Evolutionary conservation across 495 filamentous ascomycete species (phyloP).

Genomic region (Aeminium ludgeri): DNA sequence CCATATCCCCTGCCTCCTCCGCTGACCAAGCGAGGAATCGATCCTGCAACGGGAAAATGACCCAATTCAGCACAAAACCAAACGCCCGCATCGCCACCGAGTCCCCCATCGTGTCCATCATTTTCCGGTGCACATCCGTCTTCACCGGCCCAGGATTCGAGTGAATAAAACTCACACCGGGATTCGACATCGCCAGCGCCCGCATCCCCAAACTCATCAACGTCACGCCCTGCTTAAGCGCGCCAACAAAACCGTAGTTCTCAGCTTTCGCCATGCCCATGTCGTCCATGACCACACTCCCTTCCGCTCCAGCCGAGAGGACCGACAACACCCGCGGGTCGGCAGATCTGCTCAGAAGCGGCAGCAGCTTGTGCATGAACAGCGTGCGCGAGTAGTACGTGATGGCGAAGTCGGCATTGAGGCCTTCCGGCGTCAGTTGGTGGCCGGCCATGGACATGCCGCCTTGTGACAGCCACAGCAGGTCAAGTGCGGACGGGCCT

Average conservation of each 20-base stretch:
- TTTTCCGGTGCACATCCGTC: too few relatives aligned
- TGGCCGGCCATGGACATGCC: not conserved
- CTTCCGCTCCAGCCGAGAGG: not conserved
- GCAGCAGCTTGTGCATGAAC: not conserved
- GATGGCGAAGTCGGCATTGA: not conserved
- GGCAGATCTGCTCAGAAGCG: not conserved
- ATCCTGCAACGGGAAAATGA: too few relatives aligned
- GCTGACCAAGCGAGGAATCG: too few relatives aligned
- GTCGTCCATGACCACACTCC: not conserved
- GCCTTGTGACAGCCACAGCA: not conserved
- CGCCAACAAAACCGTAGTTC: too few relatives aligned
- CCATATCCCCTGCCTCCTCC: too few relatives aligned
- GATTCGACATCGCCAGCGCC: constrained; percentile 6
- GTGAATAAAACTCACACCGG: not conserved
- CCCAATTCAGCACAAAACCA: too few relatives aligned
- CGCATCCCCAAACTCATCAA: not conserved
- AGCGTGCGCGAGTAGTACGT: not conserved
- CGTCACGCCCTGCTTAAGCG: not conserved
- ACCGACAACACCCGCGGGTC: not conserved
- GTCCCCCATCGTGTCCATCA: too few relatives aligned
- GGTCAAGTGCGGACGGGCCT: not conserved
- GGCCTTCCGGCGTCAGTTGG: not conserved
- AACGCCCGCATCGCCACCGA: too few relatives aligned
- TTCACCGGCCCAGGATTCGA: too few relatives aligned
- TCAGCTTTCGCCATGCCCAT: too few relatives aligned